Base-by-base conservation (phyloP, 208 protist genomes). In the Angomonas ambiguus region DNA sequence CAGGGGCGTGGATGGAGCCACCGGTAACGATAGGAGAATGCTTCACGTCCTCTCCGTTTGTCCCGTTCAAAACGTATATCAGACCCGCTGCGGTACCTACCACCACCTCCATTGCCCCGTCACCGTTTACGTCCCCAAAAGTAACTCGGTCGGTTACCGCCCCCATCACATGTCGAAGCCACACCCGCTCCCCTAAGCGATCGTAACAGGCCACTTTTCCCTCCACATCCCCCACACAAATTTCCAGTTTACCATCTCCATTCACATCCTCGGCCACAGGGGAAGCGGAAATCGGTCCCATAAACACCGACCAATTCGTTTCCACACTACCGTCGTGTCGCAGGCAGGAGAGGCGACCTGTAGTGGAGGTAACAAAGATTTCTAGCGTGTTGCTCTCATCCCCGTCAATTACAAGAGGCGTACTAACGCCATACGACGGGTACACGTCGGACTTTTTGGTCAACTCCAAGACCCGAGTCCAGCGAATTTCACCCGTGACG, bases 111-210 rank as follows among this genome's bases (percentile, higher is more conserved):
- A 97, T 63, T 16, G 65, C 41, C 24, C 92, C 91, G 79, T 97
- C 88, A 10, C 89, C 89, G 70, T 97, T 65, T 3, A 98, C 67
- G 67, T 97, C 96, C 42, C 92, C 96, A 63, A 96, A 85, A n/a
- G 69, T 87, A 6, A 89, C 69, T 28, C 79, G 74, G 53, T 93
- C 73, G 4, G 72, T 68, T 3, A 92, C 61, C 56, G 77, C 80
- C 30, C 88, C 91, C 18, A 76, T 41, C n/a, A 97, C 72, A 3
- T 71, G 45, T 16, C 31, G 67, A 10, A 78, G 66, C 93, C 94
- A 98, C 20, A 93, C 34, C 41, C 80, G 64, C 18, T 80, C 58
- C 16, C 96, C 96, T 18, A 77, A 69, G 16, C 69, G 11, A 11
- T 66, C 73, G 58, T 89, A 97, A 68, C 90, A 97, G 31, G 79